Base-by-base conservation (phyloP, 139 green algal species). In the Chlamydomonas sp. region DNA sequence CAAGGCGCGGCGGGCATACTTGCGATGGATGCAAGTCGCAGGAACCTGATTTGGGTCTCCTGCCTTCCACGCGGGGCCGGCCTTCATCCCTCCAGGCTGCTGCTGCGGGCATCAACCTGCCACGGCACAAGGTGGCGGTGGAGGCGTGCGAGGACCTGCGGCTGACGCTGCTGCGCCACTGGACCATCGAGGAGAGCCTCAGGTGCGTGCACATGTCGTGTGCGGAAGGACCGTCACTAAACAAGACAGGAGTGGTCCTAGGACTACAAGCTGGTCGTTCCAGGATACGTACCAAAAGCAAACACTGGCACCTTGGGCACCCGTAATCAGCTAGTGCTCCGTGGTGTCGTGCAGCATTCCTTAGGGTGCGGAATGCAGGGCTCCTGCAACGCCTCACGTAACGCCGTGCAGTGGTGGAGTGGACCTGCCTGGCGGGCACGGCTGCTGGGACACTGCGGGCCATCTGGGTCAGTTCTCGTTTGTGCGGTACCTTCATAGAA, bases 131-230 rank as follows among this genome's bases (percentile, higher is more conserved):
- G 69, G 72, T 89, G 69, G 62, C 75, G 15, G 83, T 91, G 64
- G 78, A 83, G 67, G 63, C 61, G 10, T 66, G 80, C 18, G 68
- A 88, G 8, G 89, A 88, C 76, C 72, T 93, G 84, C 84, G 89
- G n/a, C 60, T 95, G 57, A 88, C 91, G 16, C 89, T 98, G 80
- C 66, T 97, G 74, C 92, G 95, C 57, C 92, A 97, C 85, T 99
- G 97, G 97, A 96, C 77, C 16, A 93, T 99, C 80, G 95, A 95
- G 77, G 97, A 99, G 0, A 85, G 96, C 63, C 16, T 88, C 5
- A 63, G 75, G 84, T 87, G 64, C 2, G 16, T 18, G 61, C 68
- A n/a, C n/a, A 20, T 60, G 72, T 60, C 18, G 9, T 60, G 18
- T 77, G 72, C 18, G 69, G 16, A 75, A 18, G 12, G 10, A 72